Evolutionary conservation across 345 rosid species (phyloP).

Genomic region (Draba incana): DNA sequence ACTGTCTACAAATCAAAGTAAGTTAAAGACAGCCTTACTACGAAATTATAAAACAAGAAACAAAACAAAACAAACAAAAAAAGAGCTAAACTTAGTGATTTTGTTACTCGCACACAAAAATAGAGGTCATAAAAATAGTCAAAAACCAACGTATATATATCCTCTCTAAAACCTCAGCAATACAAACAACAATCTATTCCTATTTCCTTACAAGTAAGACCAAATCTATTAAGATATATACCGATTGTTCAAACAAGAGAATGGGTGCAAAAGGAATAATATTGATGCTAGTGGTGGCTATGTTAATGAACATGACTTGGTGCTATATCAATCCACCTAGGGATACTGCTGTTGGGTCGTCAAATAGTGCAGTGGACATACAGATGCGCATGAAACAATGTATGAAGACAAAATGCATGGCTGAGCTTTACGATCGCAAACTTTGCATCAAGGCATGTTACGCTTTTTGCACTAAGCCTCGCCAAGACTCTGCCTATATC

Average conservation of each 20-base stretch:
- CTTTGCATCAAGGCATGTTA: not conserved
- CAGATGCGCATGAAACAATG: not conserved
- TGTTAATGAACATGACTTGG: constrained; percentile 17
- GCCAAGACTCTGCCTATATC: not conserved
- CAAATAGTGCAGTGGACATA: not conserved
- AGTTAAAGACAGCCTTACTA: not conserved
- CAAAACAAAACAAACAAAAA: not conserved
- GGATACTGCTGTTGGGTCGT: too few species aligned
- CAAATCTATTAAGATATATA: not conserved
- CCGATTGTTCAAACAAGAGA: constrained; percentile 7
- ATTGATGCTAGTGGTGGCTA: constrained; percentile 10
- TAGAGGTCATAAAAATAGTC: too few species aligned
- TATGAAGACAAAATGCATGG: not conserved
- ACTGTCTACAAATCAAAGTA: not conserved
- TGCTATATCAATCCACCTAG: not conserved
- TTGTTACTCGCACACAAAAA: too few species aligned
- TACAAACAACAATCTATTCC: not conserved
- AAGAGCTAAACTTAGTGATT: not conserved
- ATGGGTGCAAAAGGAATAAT: constrained; percentile 17
- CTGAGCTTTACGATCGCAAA: not conserved
- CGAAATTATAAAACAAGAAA: not conserved
- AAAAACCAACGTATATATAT: not conserved
- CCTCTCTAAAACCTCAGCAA: not conserved
- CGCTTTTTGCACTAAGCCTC: not conserved
- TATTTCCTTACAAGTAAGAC: not conserved